These are phyloP conservation scores for Boletus speciosus DNA, from an alignment of 768 basidiomycete genomes.

Conservation along the genomic window DNA sequence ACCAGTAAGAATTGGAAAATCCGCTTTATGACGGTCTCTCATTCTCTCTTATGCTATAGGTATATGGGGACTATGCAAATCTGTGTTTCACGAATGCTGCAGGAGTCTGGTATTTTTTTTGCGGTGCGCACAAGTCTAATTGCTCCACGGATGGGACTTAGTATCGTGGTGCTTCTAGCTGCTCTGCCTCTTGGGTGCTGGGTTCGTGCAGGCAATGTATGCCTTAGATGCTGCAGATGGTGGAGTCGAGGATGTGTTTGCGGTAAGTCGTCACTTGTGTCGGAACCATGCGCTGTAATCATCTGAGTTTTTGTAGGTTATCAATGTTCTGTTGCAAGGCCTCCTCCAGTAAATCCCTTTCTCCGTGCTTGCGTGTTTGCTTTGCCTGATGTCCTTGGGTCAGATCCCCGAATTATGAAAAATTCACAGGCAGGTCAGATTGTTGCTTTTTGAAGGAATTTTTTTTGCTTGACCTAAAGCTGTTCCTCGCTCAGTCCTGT, in stretches of 20 bases:
- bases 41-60: conserved; percentile 33
- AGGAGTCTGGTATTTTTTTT: conserved; percentile 91
- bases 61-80: conserved; percentile 94
- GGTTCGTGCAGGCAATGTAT: conserved; percentile 84
- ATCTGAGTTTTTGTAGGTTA: conserved; percentile 40
- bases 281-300: not conserved
- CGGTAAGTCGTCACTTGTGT: conserved; percentile 36
- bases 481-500: conserved; percentile 36
- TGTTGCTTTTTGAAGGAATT: not conserved
- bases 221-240: conserved; percentile 93
- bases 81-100: conserved; percentile 88
- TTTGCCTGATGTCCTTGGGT: not conserved
- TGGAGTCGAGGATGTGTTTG: conserved; percentile 47
- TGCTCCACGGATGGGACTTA: not conserved
- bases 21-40: not conserved
- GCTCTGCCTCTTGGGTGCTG: conserved; percentile 75
- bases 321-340: conserved; percentile 75
- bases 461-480: not conserved
- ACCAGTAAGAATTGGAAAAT: conserved; percentile 47
- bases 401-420: conserved; percentile 66
- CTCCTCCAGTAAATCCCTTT: conserved; percentile 59
- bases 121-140: conserved; percentile 48
- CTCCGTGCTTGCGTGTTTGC: not conserved
- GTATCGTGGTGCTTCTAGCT: conserved; percentile 42
- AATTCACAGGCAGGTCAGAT: conserved; percentile 47